Conservation (phyloP, 2,329 filamentous ascomycete genomes). For the Lachnellula hyalina region DNA sequence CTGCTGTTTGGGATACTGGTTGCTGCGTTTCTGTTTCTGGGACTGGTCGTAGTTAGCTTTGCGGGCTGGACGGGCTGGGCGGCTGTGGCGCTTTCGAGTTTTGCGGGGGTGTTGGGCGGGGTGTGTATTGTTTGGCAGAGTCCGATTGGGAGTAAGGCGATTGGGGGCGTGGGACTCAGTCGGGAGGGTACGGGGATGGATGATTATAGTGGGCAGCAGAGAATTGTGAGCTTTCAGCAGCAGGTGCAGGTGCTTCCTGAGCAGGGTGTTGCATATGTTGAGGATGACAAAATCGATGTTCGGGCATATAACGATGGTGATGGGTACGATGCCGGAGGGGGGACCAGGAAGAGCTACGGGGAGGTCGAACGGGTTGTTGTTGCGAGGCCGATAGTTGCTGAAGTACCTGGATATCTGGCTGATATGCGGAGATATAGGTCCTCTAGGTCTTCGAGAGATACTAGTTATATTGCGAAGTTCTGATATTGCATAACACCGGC, state of each 20-base stretch:
- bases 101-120: constrained; percentile 2
- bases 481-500: background rate
- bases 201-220: background rate
- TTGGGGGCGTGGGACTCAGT: background rate
- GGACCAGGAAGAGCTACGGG: background rate
- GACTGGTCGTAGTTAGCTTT: constrained; percentile 9
- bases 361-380: constrained; percentile 1
- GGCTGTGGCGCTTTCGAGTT: constrained; percentile 3
- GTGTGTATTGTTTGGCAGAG: constrained; percentile 10
- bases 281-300: background rate
- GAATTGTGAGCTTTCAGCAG: background rate
- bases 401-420: constrained; percentile 5
- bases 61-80: constrained; percentile 8
- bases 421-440: constrained; percentile 8
- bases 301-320: background rate
- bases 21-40: constrained; percentile 12
- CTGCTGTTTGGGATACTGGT: constrained; percentile 8
- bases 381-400: background rate
- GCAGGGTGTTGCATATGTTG: background rate
- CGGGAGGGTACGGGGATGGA: background rate
- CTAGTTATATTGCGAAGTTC: background rate
- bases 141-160: constrained; percentile 5
- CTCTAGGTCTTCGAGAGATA: background rate
- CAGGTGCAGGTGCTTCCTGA: background rate
- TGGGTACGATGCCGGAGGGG: background rate